Evolutionary conservation across 805 yeast genomes (phyloP).

Genomic region (Yamadazyma nakazawae): DNA sequence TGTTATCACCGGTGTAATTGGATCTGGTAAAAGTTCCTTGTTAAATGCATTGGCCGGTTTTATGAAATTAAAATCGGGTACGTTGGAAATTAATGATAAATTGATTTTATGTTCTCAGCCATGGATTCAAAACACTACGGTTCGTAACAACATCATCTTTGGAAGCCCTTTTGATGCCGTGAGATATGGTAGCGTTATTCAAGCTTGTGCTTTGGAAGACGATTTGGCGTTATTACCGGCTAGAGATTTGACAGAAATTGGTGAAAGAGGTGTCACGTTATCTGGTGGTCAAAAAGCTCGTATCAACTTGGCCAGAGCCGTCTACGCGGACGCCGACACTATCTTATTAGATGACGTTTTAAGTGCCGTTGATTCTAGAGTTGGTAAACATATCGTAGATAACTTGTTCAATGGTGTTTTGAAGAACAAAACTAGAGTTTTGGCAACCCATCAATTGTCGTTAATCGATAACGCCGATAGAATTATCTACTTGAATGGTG

Average conservation of each 20-base stretch:
- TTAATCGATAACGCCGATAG: constrained; percentile 37
- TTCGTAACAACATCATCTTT: constrained; percentile 38
- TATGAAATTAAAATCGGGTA: constrained; percentile 31
- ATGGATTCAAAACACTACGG: constrained; percentile 44
- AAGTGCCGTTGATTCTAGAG: constrained; percentile 43
- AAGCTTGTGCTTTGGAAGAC: constrained; percentile 40
- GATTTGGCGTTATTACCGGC: constrained; percentile 35
- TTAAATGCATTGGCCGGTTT: constrained; percentile 39
- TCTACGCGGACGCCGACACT: constrained; percentile 30
- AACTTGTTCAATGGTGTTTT: constrained; percentile 33
- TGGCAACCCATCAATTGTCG: constrained; percentile 45
- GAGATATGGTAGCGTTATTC: constrained; percentile 26
- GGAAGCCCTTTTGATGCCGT: constrained; percentile 30
- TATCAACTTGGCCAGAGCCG: constrained; percentile 43
- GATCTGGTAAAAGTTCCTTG: constrained; percentile 42
- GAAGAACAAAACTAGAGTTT: constrained; percentile 31
- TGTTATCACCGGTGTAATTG: constrained; percentile 42
- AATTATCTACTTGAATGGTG: constrained; percentile 38
- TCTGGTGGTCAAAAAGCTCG: constrained; percentile 48
- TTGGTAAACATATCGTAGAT: constrained; percentile 39
- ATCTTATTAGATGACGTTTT: constrained; percentile 43
- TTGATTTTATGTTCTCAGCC: constrained; percentile 35
- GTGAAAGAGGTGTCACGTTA: constrained; percentile 43
- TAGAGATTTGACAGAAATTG: constrained; percentile 41
- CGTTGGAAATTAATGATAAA: constrained; percentile 24